phyloP scores from a whole-genome alignment of 176 grass and related monocot species.

The Phoenix roebelenii region DNA sequence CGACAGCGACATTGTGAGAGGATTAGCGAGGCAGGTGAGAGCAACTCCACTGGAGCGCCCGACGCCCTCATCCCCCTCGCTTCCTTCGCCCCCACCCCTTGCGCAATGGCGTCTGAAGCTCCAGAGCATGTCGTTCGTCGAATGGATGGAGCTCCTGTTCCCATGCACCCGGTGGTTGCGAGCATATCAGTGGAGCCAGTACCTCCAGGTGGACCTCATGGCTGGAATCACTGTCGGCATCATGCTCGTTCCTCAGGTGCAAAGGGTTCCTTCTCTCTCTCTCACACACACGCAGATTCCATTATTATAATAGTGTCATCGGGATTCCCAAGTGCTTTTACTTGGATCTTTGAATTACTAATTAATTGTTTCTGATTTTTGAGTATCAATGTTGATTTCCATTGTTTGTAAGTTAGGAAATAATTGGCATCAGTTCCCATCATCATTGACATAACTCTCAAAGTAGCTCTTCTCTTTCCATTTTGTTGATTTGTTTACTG shows the following conservation, averaged over 20 bases:
- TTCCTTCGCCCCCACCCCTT: background rate
- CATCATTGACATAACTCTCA: too few species aligned
- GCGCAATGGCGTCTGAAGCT: constrained; percentile 1
- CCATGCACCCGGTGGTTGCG: constrained; percentile 12
- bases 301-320: too few species aligned
- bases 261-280: background rate
- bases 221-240: constrained; percentile 11
- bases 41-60: background rate
- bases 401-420: too few species aligned
- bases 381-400: too few species aligned
- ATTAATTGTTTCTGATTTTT: too few species aligned
- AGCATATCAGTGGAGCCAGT: background rate
- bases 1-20: background rate
- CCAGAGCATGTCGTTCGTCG: background rate
- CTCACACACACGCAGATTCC: too few species aligned
- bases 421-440: too few species aligned
- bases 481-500: too few species aligned
- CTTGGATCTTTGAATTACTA: too few species aligned
- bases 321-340: too few species aligned
- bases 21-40: background rate
- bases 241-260: constrained; percentile 16
- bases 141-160: constrained; percentile 2
- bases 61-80: too few species aligned
- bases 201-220: constrained; percentile 3
- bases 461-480: too few species aligned